Conservation (phyloP, 2,329 filamentous ascomycete genomes). For the Xylaria digitata region DNA sequence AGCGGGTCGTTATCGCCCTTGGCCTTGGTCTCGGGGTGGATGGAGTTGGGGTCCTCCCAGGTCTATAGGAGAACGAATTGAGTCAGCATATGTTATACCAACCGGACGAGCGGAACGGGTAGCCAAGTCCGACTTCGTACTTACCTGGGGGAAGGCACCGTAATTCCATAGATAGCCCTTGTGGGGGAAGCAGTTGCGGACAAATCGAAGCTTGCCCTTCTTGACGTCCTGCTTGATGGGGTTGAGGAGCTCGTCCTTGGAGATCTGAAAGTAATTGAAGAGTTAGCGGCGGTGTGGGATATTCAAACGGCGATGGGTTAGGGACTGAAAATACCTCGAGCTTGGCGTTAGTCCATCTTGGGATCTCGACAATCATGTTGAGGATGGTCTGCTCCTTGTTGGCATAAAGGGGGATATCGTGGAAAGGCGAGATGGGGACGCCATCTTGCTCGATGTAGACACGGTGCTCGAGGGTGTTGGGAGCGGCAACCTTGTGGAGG, state of each 20-base stretch:
- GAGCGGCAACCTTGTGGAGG: conserved; percentile 86
- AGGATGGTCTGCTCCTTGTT: conserved; percentile 94
- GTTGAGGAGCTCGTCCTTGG: conserved; percentile 98
- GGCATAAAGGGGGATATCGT: conserved; percentile 98
- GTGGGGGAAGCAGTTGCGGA: conserved; percentile 99
- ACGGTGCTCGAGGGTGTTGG: conserved; percentile 96
- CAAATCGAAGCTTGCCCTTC: conserved; percentile 99
- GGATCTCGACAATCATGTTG: conserved; percentile 99
- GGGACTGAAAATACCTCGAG: conserved; percentile 78
- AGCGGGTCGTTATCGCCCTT: conserved; percentile 99
- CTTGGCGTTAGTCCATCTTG: conserved; percentile 99
- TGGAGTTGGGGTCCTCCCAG: conserved; percentile 96
- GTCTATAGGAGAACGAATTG: conserved; percentile 67
- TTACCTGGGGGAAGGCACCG: conserved; percentile 96
- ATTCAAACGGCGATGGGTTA: background rate
- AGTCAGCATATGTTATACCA: conserved; percentile 19
- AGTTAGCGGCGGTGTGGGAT: conserved; percentile 26
- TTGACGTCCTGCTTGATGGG: conserved; percentile 99
- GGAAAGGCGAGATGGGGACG: conserved; percentile 91
- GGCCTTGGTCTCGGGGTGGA: conserved; percentile 98
- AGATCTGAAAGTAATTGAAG: conserved; percentile 73
- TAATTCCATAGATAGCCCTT: conserved; percentile 99
- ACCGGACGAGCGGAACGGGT: conserved; percentile 18
- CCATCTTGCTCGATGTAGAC: conserved; percentile 99
- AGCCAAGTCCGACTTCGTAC: conserved; percentile 32